Conservation (phyloP, 2,329 filamentous ascomycete species). For the Colletotrichum australisinense region DNA sequence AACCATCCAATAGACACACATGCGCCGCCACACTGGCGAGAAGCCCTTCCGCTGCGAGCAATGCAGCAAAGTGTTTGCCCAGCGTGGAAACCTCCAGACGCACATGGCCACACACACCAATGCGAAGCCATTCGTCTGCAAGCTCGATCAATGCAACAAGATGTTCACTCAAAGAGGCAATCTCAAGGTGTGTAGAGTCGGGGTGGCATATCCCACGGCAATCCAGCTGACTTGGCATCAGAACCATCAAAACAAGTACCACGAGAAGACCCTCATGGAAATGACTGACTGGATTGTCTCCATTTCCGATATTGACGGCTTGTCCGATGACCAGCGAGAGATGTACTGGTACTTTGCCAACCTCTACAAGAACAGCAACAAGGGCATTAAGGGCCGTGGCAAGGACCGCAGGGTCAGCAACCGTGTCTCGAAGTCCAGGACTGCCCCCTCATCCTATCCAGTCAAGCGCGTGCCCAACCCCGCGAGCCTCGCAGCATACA, state of each 20-base stretch:
- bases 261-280: constrained; percentile 76
- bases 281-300: constrained; percentile 79
- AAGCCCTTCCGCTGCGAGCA: constrained; percentile 83
- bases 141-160: constrained; percentile 86
- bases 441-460: constrained; percentile 29
- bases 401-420: constrained; percentile 77
- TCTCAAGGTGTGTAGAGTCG: constrained; percentile 74
- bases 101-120: constrained; percentile 85
- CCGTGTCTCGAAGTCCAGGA: constrained; percentile 39
- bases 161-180: constrained; percentile 92
- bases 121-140: constrained; percentile 83
- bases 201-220: not conserved
- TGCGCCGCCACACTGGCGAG: constrained; percentile 88
- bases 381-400: constrained; percentile 95
- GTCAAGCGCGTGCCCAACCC: constrained; percentile 32
- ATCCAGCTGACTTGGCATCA: constrained; percentile 45
- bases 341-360: constrained; percentile 86
- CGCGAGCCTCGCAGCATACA: constrained; percentile 31
- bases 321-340: constrained; percentile 77
- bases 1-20: constrained; percentile 73
- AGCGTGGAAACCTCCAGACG: constrained; percentile 85
- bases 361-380: constrained; percentile 98
- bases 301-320: constrained; percentile 68
- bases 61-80: constrained; percentile 86
- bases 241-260: constrained; percentile 96